phyloP scores from a whole-genome alignment of 148 eudicot genomes.

The Limonium bicolor region DNA sequence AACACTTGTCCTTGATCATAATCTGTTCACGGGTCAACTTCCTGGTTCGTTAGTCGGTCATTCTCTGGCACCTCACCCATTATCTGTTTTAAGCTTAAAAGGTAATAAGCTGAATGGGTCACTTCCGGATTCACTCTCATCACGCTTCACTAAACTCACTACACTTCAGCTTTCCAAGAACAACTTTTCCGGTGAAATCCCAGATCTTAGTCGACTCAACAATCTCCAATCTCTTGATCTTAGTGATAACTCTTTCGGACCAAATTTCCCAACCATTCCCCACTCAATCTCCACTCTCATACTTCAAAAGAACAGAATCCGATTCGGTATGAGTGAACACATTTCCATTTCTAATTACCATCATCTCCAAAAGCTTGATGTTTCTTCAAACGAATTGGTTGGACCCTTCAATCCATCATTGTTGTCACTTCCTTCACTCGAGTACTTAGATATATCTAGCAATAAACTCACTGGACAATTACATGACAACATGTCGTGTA shows the following conservation, averaged over 20 bases:
- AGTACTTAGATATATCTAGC: constrained; percentile 30
- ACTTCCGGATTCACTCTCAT: constrained; percentile 33
- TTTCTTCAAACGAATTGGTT: constrained; percentile 30
- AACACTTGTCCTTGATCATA: too few relatives aligned
- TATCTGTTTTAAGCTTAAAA: constrained; percentile 52
- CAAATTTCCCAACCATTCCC: constrained; percentile 44
- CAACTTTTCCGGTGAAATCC: constrained; percentile 38
- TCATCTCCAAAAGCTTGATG: constrained; percentile 36
- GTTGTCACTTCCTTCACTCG: constrained; percentile 33
- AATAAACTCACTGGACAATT: constrained; percentile 43
- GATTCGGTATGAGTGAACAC: constrained; percentile 23
- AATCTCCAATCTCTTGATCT: constrained; percentile 66
- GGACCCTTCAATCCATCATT: constrained; percentile 23
- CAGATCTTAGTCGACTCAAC: constrained; percentile 29
- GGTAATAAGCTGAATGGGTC: constrained; percentile 52
- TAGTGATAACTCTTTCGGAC: constrained; percentile 50
- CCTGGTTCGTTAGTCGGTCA: constrained; percentile 29
- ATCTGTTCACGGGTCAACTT: too few relatives aligned
- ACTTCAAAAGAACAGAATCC: constrained; percentile 41
- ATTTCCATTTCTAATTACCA: constrained; percentile 25
- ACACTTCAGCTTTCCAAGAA: constrained; percentile 43
- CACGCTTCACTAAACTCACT: constrained; percentile 22
- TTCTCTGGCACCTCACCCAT: constrained; percentile 10
- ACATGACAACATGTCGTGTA: constrained; percentile 25
- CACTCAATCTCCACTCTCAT: constrained; percentile 35